Evolutionary conservation across 805 yeast species (phyloP), one percentile per base, ranked within the genome.

Genomic region (Saccharomyces jurei): DNA sequence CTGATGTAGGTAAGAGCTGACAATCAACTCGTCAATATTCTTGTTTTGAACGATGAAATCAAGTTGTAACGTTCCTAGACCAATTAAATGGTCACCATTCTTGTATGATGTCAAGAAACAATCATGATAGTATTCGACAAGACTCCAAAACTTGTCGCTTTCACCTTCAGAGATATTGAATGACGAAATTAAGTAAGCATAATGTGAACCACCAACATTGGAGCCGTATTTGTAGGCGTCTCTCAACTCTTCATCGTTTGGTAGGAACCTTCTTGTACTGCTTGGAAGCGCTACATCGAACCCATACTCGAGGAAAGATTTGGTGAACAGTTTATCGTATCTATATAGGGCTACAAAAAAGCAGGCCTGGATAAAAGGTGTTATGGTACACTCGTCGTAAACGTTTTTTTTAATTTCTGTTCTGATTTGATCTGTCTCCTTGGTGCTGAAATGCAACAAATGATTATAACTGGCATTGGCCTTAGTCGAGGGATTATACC

Each of bases 121-220:
- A 27, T 50, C 50, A 14, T 59, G 52, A 50, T 66, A 66, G 49
- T 64, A 62, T 8, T 57, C 48, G 13, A 58, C 58, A 41, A 66
- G 55, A 1, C 48, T 41, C 63, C 64, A 63, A 41, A 66, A 60
- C 10, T 60, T 57, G 3, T 53, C 50, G 21, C 31, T 30, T 30
- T 57, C 58, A 17, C 54, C 48, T 8, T 50, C 51, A 26, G 49
- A 51, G 28, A 60, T 53, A 11, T 57, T 44, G 31, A 65, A 60
- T 3, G 62, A 57, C 1, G 67, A 55, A 28, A 66, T 62, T 29
- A 51, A 51, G 50, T 58, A 62, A 10, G 63, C 57, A 55, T 62
- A 64, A 54, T 60, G 65, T 13, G 57, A 50, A 3, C 69, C 70
- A 41, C 64, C 69, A 21, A 66, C 65, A 41, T 62, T 58, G 9